Percentiles rank a stretch among this genome's conserved stretches.
phyloP scores from a whole-genome alignment of 768 basidiomycete genomes.

The Lepiota venenata region DNA sequence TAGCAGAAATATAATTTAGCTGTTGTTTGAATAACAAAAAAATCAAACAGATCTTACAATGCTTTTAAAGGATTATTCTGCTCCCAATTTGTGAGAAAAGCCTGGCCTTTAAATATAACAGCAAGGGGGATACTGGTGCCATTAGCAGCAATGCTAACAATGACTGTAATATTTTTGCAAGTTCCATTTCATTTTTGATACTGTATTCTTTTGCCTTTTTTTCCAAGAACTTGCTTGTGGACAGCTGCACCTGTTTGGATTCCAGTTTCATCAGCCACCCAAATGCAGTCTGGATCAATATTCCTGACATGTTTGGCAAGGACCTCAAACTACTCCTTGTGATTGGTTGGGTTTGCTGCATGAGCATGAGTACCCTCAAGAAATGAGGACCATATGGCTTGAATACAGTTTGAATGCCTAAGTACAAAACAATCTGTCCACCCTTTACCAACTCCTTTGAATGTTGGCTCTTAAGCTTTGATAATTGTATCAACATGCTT shows the following conservation, averaged over 20 bases:
- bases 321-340: too few relatives aligned
- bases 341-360: too few relatives aligned
- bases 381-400: too few relatives aligned
- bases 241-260: conserved; percentile 19
- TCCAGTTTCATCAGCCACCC: conserved; percentile 33
- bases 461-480: too few relatives aligned
- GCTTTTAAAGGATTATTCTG: conserved; percentile 38
- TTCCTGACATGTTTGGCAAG: too few relatives aligned
- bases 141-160: conserved; percentile 35
- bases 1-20: conserved; percentile 18
- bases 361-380: too few relatives aligned
- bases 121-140: conserved; percentile 32
- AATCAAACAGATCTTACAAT: conserved; percentile 27
- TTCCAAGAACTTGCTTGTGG: conserved; percentile 27
- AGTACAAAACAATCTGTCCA: too few relatives aligned
- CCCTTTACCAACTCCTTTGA: too few relatives aligned
- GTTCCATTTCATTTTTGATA: conserved; percentile 26
- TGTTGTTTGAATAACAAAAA: conserved; percentile 12
- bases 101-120: conserved; percentile 37
- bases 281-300: conserved; percentile 23
- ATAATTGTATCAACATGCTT: too few relatives aligned
- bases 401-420: too few relatives aligned
- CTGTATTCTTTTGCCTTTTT: conserved; percentile 18
- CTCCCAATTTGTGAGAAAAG: conserved; percentile 31
- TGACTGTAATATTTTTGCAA: conserved; percentile 31